These are phyloP conservation scores for Leishmania lainsoni DNA, from an alignment of 208 protist species.

Conservation along the genomic window DNA sequence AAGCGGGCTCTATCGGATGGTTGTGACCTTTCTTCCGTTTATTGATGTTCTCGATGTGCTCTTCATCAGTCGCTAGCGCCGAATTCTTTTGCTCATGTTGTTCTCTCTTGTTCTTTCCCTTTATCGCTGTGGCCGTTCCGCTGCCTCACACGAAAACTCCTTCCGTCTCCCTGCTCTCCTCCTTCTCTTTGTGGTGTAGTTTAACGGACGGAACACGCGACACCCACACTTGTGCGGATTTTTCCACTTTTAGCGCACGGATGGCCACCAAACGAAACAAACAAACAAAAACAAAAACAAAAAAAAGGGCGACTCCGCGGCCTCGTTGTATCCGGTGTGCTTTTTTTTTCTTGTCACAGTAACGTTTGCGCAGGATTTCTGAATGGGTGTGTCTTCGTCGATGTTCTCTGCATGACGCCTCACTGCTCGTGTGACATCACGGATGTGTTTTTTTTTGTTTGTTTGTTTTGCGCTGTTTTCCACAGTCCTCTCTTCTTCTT, in stretches of 20 bases:
- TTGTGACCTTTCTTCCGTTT: neutral
- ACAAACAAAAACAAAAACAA: too few species aligned
- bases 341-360: neutral
- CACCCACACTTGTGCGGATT: neutral
- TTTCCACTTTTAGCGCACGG: neutral
- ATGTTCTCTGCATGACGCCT: neutral
- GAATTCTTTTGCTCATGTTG: neutral
- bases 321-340: neutral
- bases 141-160: neutral
- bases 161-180: neutral
- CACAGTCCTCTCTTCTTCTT: neutral
- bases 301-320: neutral
- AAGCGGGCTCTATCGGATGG: neutral
- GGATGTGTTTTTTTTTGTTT: neutral
- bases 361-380: neutral
- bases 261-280: neutral
- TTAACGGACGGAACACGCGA: neutral
- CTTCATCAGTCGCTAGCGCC: neutral
- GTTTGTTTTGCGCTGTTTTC: neutral
- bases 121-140: neutral
- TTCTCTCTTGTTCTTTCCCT: neutral
- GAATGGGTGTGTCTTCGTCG: neutral
- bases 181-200: neutral
- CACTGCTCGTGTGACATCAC: neutral
- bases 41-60: neutral